Conservation (phyloP, 208 protist genomes). For the Lotmaria passim region DNA sequence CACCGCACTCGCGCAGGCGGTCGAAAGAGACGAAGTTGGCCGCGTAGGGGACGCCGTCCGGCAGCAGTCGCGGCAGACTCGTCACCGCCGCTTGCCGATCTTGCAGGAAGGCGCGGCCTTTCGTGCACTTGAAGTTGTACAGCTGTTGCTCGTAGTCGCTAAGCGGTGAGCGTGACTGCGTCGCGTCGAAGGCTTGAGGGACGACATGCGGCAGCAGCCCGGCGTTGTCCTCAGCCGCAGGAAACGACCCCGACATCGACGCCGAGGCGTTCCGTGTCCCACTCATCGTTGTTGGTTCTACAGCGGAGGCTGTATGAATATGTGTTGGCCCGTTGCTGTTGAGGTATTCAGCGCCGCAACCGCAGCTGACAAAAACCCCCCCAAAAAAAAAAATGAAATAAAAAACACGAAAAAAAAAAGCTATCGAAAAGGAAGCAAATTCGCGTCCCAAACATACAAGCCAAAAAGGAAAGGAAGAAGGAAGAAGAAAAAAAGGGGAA, state of each 20-base stretch:
- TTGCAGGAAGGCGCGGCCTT: conserved; percentile 71
- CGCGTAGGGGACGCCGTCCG: conserved; percentile 83
- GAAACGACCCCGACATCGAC: neutral
- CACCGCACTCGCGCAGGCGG: conserved; percentile 67
- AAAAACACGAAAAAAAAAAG: neutral
- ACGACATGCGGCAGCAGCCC: neutral
- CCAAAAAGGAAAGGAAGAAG: neutral
- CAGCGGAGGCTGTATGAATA: neutral
- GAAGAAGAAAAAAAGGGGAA: neutral
- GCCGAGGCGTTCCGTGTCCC: neutral
- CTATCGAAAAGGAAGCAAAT: neutral
- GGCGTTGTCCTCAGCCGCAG: neutral
- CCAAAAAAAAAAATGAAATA: neutral
- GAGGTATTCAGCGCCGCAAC: too few relatives aligned
- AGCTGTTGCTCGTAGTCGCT: conserved; percentile 38
- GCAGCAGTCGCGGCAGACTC: conserved; percentile 74
- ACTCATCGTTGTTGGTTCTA: neutral
- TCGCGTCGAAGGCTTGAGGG: neutral
- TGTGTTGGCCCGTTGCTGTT: too few relatives aligned
- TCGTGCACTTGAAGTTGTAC: conserved; percentile 77
- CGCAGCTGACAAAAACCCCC: too few relatives aligned
- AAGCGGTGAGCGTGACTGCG: neutral
- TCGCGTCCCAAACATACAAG: too few relatives aligned
- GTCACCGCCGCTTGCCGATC: conserved; percentile 47
- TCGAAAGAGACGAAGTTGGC: conserved; percentile 91